A percentile compares a stretch with the other conserved stretches of the same genome.
Evolutionary conservation across 768 basidiomycete species (phyloP).

Genomic region (Lactifluus rugatus): DNA sequence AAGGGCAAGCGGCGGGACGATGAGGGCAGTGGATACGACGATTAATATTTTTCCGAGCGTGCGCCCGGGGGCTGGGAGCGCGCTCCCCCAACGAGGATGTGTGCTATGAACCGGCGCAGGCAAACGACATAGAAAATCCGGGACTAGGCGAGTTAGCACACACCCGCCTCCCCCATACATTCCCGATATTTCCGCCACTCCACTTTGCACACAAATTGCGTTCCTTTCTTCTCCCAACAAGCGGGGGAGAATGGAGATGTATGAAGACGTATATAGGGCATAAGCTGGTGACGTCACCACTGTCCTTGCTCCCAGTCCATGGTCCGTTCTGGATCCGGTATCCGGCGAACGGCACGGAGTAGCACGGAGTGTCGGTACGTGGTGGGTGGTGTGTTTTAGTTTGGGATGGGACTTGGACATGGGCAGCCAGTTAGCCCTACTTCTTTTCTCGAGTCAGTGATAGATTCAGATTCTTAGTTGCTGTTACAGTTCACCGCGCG

Average conservation of each 20-base stretch:
- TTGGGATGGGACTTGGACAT: background rate
- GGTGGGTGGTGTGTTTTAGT: background rate
- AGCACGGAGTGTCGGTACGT: background rate
- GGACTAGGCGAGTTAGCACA: background rate
- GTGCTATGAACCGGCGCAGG: background rate
- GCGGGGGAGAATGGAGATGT: background rate
- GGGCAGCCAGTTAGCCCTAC: background rate
- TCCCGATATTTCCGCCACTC: background rate
- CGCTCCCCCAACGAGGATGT: background rate
- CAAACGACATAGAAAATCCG: background rate
- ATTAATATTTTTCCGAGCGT: background rate
- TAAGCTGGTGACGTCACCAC: background rate
- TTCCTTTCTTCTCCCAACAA: background rate
- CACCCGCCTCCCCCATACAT: background rate
- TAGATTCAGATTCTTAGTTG: background rate
- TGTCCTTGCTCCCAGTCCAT: background rate
- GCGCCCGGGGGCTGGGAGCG: background rate
- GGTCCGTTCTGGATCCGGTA: background rate
- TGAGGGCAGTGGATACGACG: conserved; percentile 6
- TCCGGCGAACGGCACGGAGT: background rate
- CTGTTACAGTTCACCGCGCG: background rate
- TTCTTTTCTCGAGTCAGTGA: background rate
- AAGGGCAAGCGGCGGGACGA: conserved; percentile 7
- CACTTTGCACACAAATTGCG: background rate
- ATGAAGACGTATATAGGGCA: background rate